Base-by-base conservation (phyloP, 1,139 yeast species). In the Pichia sp. region DNA sequence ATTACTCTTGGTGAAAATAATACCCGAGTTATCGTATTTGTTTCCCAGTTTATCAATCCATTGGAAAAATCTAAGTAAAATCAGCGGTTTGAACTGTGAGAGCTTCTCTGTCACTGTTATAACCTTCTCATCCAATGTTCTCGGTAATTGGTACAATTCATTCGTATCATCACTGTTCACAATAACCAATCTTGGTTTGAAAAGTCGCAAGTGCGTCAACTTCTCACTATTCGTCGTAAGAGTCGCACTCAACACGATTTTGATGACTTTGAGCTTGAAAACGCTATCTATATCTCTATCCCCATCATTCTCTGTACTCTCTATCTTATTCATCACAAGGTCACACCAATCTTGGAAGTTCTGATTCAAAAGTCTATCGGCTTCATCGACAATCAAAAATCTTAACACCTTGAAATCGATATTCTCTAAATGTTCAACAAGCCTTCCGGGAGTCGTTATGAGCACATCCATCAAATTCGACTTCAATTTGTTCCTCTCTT, bases 331-430 rank as follows among this genome's bases (percentile, higher is more conserved):
- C 39, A 81, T 69, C n/a, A 91, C 62, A 1, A 77, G 67, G 34
- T 72, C 71, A 46, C 88, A 77, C 99, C 99, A 91, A 55, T 86
- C 86, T 58, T 91, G 97, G 59, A 86, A 91, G 22, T 85, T 76
- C 56, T 91, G 97, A 54, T 86, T 86, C 46, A 91, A 68, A 39
- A 91, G 64, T 41, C 96, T 67, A 63, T 91, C 99, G 2, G 97
- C 98, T 60, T 91, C 99, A 61, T 91, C 99, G 29, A 91, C 74
- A 4, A 91, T 84, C 48, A 93, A 64, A 56, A 72, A 86, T 46
- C 74, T 67, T 41, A 91, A 64, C 40, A 69, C 63, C 17, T 62
- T 58, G 39, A 86, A 57, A 8, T 63, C 49, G 7, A 58, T 58
- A 23, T 56, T 53, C 26, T 63, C 60, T 30, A 88, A 57, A 58